Percentiles rank a stretch among this genome's conserved stretches.
Conservation (phyloP, 345 rosid genomes). For the Balakata baccata region DNA sequence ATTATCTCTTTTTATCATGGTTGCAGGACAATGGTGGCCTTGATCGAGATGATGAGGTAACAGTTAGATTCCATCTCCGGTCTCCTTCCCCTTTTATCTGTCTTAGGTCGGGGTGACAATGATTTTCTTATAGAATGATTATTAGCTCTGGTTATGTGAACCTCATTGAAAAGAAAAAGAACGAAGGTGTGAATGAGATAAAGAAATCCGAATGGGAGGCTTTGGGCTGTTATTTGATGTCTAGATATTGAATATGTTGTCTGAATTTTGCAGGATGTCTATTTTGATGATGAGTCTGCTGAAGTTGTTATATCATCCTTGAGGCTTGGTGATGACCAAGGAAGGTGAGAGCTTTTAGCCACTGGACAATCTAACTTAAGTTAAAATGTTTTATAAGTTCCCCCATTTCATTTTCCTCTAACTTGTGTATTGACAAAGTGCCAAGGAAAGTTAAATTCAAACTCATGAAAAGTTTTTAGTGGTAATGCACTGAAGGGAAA, state of each 20-base stretch:
- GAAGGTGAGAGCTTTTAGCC: constrained; percentile 50
- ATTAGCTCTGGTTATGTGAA: constrained; percentile 2
- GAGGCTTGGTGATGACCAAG: constrained; percentile 94
- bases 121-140: background rate
- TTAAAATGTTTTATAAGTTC: constrained; percentile 1
- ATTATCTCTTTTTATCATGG: constrained; percentile 13
- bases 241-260: background rate
- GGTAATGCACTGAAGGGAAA: background rate
- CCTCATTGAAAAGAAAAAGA: background rate
- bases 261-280: constrained; percentile 63
- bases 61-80: constrained; percentile 1
- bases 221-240: constrained; percentile 6
- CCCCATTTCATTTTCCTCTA: background rate
- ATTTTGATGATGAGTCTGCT: constrained; percentile 91
- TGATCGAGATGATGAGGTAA: constrained; percentile 83
- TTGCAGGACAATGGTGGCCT: constrained; percentile 65
- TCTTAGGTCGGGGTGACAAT: background rate
- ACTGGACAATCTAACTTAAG: background rate
- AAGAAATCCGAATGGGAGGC: background rate
- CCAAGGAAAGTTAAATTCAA: background rate
- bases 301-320: constrained; percentile 91
- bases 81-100: background rate
- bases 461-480: too few species aligned
- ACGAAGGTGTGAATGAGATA: background rate
- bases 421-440: background rate